Base-by-base conservation (phyloP, 495 filamentous ascomycete genomes). In the Xylaria intraflava region DNA sequence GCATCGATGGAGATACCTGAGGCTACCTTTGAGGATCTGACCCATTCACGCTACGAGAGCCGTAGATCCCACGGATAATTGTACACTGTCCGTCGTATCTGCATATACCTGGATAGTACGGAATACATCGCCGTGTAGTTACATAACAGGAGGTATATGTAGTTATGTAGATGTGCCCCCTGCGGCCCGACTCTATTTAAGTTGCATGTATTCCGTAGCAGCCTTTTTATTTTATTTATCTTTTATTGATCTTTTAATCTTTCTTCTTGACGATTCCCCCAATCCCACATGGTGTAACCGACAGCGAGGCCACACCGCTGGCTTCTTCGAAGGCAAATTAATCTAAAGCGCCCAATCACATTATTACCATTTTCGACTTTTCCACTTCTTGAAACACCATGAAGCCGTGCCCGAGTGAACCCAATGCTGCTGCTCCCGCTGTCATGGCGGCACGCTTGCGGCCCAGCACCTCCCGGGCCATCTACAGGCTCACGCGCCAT, bases 371-470 rank as follows among this genome's bases (percentile, higher is more conserved):
- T 17, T 12, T 35, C 16, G 20, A 29, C 38, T 40, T 39, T 39
- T 31, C 40, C 26, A 53, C 22, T 46, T 53, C 42, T 46, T 46
- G 51, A 46, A 53, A 53, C 51, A 46, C 1, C n/a, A 27, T 31
- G 23, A 40, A 46, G 51, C 33, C 51, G 39, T 53, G 27, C 6
- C 24, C 11, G 31, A 45, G 39, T 24, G 40, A 51, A 42, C 16
- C 31, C 39, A 19, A 33, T 39, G 30, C 10, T n/a, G 33, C 35
- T 12, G 7, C 7, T 22, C 42, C 40, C 43, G 31, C 42, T 11
- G 41, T 38, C 50, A 52, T 35, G 30, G 31, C 50, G 45, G 29
- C 41, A 30, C 29, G 12, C 20, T 45, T 23, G 40, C 19, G 23
- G 49, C n/a, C n/a, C 39, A 43, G 38, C 31, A 22, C 40, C 39